These are phyloP conservation scores for Teratosphaeriaceae sp. DNA, from an alignment of 2,329 filamentous ascomycete genomes.

Conservation along the genomic window DNA sequence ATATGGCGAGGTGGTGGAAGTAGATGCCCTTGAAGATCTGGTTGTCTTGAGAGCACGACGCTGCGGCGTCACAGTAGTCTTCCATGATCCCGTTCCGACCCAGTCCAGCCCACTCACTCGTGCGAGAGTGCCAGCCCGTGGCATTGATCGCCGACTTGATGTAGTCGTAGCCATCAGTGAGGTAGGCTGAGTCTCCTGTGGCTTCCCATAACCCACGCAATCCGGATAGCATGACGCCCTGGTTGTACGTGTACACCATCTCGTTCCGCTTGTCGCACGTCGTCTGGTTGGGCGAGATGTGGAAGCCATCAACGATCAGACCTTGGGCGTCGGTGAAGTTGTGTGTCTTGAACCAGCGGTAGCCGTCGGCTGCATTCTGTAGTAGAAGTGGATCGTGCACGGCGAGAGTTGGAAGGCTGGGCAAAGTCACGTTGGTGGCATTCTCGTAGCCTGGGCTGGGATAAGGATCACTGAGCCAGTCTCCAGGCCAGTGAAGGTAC, in stretches of 20 bases:
- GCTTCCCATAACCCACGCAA: slow-evolving; percentile 74
- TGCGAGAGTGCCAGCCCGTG: slow-evolving; percentile 58
- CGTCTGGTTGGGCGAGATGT: slow-evolving; percentile 58
- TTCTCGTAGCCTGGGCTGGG: slow-evolving; percentile 29
- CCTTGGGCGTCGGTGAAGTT: slow-evolving; percentile 75
- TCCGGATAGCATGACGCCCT: slow-evolving; percentile 82
- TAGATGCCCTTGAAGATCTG: slow-evolving; percentile 96
- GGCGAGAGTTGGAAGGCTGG: slow-evolving; percentile 16
- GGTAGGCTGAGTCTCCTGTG: slow-evolving; percentile 63
- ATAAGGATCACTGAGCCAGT: slow-evolving; percentile 51
- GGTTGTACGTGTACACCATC: slow-evolving; percentile 95
- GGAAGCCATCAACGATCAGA: slow-evolving; percentile 81
- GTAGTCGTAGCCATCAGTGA: slow-evolving; percentile 71
- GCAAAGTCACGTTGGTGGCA: slow-evolving; percentile 40
- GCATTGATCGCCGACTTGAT: slow-evolving; percentile 67
- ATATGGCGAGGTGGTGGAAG: slow-evolving; percentile 79
- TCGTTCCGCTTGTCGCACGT: slow-evolving; percentile 69
- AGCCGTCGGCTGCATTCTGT: slow-evolving; percentile 66
- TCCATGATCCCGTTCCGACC: slow-evolving; percentile 76
- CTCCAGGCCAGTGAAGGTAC: slow-evolving; percentile 86
- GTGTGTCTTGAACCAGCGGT: slow-evolving; percentile 70
- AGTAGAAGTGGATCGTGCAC: slow-evolving; percentile 49
- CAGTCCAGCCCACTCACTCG: slow-evolving; percentile 59
- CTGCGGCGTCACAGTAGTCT: slow-evolving; percentile 71
- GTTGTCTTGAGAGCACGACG: slow-evolving; percentile 71